Evolutionary conservation across 75 land plant species (phyloP).

Genomic region (Isoetes taiwanensis): DNA sequence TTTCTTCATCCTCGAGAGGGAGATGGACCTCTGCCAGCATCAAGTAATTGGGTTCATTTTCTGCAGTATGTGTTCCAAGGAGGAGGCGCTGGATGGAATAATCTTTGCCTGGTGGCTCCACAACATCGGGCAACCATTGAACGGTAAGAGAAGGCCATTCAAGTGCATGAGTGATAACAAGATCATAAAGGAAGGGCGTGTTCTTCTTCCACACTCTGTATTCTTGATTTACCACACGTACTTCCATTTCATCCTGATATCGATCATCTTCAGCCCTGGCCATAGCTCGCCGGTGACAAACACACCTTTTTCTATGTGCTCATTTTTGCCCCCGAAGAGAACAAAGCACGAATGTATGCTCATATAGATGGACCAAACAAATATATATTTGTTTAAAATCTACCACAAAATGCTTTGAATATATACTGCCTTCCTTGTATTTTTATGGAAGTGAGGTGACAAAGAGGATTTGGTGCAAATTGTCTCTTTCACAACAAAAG

Average conservation of each 20-base stretch:
- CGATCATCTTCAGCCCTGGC: conserved; percentile 88
- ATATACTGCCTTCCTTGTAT: no score
- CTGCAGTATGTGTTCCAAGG: conserved; percentile 1
- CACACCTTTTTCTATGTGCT: no score
- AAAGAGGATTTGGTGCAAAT: no score
- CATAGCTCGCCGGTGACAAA: no score
- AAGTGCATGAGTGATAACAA: conserved; percentile 77
- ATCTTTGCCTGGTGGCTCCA: conserved; percentile 5
- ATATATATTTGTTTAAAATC: no score
- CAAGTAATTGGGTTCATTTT: conserved; percentile 3
- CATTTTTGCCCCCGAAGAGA: no score
- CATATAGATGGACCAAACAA: no score
- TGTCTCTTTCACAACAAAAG: no score
- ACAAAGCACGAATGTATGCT: no score
- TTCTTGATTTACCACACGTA: conserved; percentile 81
- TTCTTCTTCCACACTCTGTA: conserved; percentile 98
- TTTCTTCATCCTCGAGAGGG: conserved; percentile 1
- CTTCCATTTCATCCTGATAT: conserved; percentile 76
- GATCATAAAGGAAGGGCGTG: conserved; percentile 84
- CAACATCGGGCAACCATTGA: conserved; percentile 87
- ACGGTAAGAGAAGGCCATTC: conserved; percentile 95
- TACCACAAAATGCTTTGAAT: no score
- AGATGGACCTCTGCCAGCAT: conserved; percentile 4
- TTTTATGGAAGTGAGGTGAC: no score
- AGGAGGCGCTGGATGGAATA: background rate